These are phyloP conservation scores for Leptodontidium sp. DNA, from an alignment of 2,329 filamentous ascomycete species.

Conservation along the genomic window DNA sequence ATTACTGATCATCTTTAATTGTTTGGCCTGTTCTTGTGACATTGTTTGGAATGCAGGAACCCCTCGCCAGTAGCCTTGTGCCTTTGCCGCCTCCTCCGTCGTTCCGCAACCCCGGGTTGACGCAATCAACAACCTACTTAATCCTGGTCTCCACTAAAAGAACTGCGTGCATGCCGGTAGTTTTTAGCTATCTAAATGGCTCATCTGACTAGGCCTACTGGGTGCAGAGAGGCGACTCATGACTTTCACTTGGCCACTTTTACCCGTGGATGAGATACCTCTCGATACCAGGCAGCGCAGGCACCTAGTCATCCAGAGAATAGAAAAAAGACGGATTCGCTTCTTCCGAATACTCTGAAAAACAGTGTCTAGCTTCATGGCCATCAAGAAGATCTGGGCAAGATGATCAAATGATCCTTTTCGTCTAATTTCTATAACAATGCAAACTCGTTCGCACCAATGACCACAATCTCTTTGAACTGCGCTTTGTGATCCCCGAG, in stretches of 20 bases:
- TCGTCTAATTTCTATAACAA: background rate
- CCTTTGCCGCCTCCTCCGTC: slow-evolving; percentile 4
- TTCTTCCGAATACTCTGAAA: background rate
- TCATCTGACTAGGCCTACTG: background rate
- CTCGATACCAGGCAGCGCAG: too few relatives aligned
- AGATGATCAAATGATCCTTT: background rate
- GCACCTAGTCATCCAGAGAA: too few relatives aligned
- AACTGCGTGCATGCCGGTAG: background rate
- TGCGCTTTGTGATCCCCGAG: background rate
- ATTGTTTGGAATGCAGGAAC: background rate
- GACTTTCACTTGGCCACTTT: too few relatives aligned
- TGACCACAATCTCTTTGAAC: background rate
- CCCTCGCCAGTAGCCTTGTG: background rate
- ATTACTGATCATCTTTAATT: background rate
- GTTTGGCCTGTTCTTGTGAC: background rate
- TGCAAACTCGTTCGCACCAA: background rate
- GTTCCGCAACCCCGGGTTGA: slow-evolving; percentile 4
- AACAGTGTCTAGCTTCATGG: too few relatives aligned
- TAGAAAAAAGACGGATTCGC: background rate
- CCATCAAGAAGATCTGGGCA: background rate
- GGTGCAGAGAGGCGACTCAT: too few relatives aligned
- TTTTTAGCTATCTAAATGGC: background rate
- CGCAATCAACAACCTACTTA: background rate
- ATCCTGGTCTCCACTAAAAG: background rate
- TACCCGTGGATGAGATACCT: too few relatives aligned